Evolutionary conservation across 1,284 basidiomycete genomes (phyloP).

Genomic region (Fomitopsis betulina): DNA sequence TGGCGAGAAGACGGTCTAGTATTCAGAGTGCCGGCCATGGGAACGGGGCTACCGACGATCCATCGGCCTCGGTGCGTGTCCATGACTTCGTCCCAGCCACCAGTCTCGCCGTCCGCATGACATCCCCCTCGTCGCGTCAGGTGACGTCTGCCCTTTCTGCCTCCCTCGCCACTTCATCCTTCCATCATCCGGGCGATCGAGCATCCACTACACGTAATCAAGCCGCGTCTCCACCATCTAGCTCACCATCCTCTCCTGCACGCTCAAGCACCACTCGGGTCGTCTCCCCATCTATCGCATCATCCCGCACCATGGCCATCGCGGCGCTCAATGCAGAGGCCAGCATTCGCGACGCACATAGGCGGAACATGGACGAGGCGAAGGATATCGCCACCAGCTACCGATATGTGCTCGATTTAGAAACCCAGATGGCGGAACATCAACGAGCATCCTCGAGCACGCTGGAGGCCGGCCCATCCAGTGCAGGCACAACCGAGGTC

Average conservation of each 20-base stretch:
- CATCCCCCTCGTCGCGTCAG: slow-evolving; percentile 32
- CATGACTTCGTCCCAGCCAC: slow-evolving; percentile 54
- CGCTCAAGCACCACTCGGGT: slow-evolving; percentile 15
- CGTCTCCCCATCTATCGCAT: slow-evolving; percentile 23
- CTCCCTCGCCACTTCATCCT: slow-evolving; percentile 56
- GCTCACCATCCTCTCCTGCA: slow-evolving; percentile 5
- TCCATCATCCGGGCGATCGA: slow-evolving; percentile 44
- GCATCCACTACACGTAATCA: slow-evolving; percentile 4
- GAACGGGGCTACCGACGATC: slow-evolving; percentile 7
- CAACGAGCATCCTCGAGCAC: slow-evolving; percentile 7
- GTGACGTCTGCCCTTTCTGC: slow-evolving; percentile 62
- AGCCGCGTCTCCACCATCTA: slow-evolving; percentile 11
- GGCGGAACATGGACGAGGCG: slow-evolving; percentile 54
- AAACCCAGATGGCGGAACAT: slow-evolving; percentile 46
- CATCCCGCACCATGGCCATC: slow-evolving; percentile 21
- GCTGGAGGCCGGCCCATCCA: slow-evolving; percentile 2
- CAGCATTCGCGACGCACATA: slow-evolving; percentile 39
- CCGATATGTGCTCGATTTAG: slow-evolving; percentile 56
- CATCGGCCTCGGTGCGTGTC: slow-evolving; percentile 35
- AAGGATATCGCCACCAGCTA: slow-evolving; percentile 67
- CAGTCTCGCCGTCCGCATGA: slow-evolving; percentile 30
- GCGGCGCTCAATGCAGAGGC: slow-evolving; percentile 20
- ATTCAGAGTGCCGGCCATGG: slow-evolving; percentile 6
- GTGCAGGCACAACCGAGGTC: neutral
- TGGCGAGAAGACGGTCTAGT: slow-evolving; percentile 16